Conservation (phyloP, 75 land plant genomes). For the Pinus taeda region DNA sequence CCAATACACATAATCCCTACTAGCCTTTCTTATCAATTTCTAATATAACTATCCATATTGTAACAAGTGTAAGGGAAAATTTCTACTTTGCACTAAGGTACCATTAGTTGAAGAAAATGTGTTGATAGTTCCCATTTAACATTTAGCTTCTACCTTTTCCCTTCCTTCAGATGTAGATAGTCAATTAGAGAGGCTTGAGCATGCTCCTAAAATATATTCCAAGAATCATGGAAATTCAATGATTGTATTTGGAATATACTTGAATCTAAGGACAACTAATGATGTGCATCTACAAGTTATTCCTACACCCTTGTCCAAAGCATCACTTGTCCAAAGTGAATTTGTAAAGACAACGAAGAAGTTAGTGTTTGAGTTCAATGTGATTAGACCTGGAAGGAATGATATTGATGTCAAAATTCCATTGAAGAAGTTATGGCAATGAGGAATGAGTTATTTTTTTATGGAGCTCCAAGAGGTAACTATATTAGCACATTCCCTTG, state of each 20-base stretch:
- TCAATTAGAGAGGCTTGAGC: constrained; percentile 60
- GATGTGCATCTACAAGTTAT: constrained; percentile 99
- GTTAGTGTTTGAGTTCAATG: too few species aligned
- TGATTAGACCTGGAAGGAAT: too few species aligned
- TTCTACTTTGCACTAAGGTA: constrained; percentile 95
- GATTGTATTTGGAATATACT: constrained; percentile 74
- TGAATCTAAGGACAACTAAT: constrained; percentile 37
- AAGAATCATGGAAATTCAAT: constrained; percentile 58
- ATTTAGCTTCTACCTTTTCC: constrained; percentile 53
- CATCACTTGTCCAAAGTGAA: too few species aligned
- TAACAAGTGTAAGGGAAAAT: constrained; percentile 72
- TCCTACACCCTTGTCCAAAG: too few species aligned
- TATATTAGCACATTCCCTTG: too few species aligned
- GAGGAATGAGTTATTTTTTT: too few species aligned
- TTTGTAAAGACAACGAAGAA: too few species aligned
- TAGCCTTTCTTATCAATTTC: constrained; percentile 97
- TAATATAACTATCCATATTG: constrained; percentile 70
- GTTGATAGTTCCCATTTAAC: constrained; percentile 59
- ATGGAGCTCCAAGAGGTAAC: too few species aligned
- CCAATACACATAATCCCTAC: constrained; percentile 31
- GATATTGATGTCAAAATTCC: too few species aligned
- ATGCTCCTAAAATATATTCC: constrained; percentile 46
- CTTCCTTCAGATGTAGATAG: constrained; percentile 44
- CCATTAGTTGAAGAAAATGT: constrained; percentile 80
- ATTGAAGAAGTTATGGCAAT: too few species aligned